phyloP scores from a whole-genome alignment of 768 basidiomycete species.

The Cubamyces lactineus region DNA sequence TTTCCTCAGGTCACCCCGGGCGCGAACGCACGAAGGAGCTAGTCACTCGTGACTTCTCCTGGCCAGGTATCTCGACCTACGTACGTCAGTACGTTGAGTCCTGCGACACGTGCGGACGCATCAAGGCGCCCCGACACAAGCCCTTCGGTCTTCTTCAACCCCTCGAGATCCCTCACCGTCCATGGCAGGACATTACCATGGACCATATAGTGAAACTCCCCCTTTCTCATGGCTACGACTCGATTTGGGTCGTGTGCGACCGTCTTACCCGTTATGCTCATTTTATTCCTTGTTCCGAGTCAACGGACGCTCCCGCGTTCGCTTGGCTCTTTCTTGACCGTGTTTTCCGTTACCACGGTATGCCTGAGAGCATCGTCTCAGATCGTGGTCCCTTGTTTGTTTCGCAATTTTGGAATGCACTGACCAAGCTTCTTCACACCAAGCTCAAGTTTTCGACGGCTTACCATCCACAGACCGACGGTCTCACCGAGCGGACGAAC shows the following conservation, averaged over 20 bases:
- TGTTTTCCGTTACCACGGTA: conserved; percentile 25
- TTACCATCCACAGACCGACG: conserved; percentile 50
- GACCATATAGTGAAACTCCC: conserved; percentile 32
- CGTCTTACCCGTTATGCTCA: conserved; percentile 14
- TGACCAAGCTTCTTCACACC: conserved; percentile 16
- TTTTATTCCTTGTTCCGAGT: conserved; percentile 23
- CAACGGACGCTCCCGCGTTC: conserved; percentile 17
- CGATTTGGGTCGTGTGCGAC: conserved; percentile 27
- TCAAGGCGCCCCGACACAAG: conserved; percentile 35
- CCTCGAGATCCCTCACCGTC: conserved; percentile 33
- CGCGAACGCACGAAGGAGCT: conserved; percentile 37
- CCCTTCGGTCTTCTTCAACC: conserved; percentile 36
- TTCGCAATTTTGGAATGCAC: conserved; percentile 15
- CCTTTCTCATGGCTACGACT: conserved; percentile 24
- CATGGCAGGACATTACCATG: conserved; percentile 27
- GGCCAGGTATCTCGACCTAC: conserved; percentile 17
- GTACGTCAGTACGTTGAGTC: conserved; percentile 37
- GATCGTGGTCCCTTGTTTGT: conserved; percentile 25
- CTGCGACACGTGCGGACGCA: conserved; percentile 36
- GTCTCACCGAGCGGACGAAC: conserved; percentile 43
- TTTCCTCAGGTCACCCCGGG: conserved; percentile 47
- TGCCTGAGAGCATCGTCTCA: conserved; percentile 25
- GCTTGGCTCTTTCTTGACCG: conserved; percentile 22
- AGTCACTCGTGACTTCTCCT: conserved; percentile 41
- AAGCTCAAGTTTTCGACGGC: conserved; percentile 38